Percentiles rank a stretch among this genome's conserved stretches.
Conservation (phyloP, 2,329 filamentous ascomycete genomes). For the Ophiostoma pallidulum region DNA sequence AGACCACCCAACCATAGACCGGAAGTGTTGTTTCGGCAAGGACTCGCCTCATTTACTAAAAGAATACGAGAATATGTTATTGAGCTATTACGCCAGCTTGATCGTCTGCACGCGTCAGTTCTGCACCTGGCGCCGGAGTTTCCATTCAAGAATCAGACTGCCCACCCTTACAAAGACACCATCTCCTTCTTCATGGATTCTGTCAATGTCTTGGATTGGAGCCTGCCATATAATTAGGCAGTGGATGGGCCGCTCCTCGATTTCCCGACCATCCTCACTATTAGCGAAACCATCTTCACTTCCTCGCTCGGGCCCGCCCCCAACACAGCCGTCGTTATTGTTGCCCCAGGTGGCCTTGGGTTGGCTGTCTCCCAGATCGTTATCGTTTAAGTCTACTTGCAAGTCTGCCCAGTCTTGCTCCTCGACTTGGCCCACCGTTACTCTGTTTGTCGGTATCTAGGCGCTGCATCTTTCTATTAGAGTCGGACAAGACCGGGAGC, state of each 20-base stretch:
- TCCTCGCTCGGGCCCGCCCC: too few relatives aligned
- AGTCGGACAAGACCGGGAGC: not conserved
- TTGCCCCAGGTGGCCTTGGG: too few relatives aligned
- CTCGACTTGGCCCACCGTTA: not conserved
- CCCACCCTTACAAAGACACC: not conserved
- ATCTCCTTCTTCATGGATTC: too few relatives aligned
- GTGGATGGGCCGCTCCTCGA: not conserved
- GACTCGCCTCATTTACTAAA: too few relatives aligned
- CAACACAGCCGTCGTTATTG: too few relatives aligned
- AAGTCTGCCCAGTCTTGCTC: not conserved
- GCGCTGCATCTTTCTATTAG: not conserved
- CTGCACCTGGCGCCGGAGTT: not conserved
- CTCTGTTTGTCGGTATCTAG: not conserved
- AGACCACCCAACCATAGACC: not conserved
- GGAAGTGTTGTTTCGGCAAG: slow-evolving; percentile 1
- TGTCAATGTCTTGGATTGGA: too few relatives aligned
- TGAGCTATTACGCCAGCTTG: not conserved
- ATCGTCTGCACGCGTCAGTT: not conserved
- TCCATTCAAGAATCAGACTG: not conserved
- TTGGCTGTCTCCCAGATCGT: too few relatives aligned
- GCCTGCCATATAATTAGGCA: not conserved
- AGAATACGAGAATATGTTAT: not conserved
- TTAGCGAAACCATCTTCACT: too few relatives aligned
- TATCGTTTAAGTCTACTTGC: not conserved
- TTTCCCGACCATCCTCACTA: not conserved